These are phyloP conservation scores for Metschnikowia continentalis DNA, from an alignment of 805 yeast genomes.

Conservation along the genomic window DNA sequence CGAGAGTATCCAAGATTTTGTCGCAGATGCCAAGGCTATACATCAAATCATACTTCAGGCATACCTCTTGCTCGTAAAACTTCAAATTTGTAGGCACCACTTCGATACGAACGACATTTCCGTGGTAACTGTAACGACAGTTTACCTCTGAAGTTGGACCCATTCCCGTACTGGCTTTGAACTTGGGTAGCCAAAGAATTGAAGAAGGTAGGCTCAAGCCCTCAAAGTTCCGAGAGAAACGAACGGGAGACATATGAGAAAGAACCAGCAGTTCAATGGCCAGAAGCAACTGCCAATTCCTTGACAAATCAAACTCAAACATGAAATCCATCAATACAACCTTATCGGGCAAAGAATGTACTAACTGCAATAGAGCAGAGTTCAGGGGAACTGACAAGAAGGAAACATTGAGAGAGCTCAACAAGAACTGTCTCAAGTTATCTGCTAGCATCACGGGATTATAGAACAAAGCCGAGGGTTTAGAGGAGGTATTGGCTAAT, in stretches of 20 bases:
- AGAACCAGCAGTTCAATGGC: constrained; percentile 1
- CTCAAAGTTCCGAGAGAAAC: not conserved
- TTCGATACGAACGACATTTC: not conserved
- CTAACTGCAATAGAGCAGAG: not conserved
- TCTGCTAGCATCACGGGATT: constrained; percentile 6
- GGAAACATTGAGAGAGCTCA: constrained; percentile 8
- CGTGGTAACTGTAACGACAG: not conserved
- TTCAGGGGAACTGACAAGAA: constrained; percentile 9
- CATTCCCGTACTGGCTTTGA: constrained; percentile 10
- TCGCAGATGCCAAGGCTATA: constrained; percentile 14
- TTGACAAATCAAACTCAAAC: not conserved
- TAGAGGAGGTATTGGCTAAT: not conserved
- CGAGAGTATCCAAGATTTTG: constrained; percentile 8
- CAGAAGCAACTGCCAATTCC: not conserved
- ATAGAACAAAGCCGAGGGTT: constrained; percentile 10
- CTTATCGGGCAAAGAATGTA: not conserved
- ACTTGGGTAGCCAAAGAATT: constrained; percentile 20
- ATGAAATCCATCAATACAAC: constrained; percentile 7
- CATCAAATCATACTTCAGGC: constrained; percentile 14
- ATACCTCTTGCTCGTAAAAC: constrained; percentile 4
- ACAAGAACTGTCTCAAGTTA: constrained; percentile 5
- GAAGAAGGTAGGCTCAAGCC: not conserved
- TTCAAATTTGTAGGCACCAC: not conserved
- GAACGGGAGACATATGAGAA: not conserved
- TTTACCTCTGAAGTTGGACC: constrained; percentile 1